Evolutionary conservation across 176 grass and related monocot species (phyloP).

Genomic region (Stipa capillata): DNA sequence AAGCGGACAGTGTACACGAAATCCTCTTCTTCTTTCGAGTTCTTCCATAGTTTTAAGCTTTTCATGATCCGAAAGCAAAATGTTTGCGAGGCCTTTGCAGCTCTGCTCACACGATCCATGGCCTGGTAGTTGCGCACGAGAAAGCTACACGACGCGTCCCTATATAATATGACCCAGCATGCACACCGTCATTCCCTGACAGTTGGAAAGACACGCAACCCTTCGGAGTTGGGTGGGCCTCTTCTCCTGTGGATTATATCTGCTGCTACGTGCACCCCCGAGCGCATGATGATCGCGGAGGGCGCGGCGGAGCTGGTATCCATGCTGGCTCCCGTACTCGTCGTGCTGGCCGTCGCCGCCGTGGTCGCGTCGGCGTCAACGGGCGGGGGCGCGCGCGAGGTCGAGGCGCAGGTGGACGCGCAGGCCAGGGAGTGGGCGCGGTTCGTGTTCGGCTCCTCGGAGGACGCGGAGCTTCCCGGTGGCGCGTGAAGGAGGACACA

Average conservation of each 20-base stretch:
- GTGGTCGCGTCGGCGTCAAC: slow-evolving; percentile 26
- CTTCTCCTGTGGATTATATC: background rate
- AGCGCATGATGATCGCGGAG: slow-evolving; percentile 5
- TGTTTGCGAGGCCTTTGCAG: background rate
- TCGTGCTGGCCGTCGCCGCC: slow-evolving; percentile 33
- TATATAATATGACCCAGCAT: slow-evolving; percentile 2
- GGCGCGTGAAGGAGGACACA: background rate
- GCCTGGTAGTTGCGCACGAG: slow-evolving; percentile 26
- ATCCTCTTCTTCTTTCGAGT: background rate
- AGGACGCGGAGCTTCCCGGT: background rate
- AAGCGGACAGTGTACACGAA: background rate
- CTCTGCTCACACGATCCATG: slow-evolving; percentile 28
- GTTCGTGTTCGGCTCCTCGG: slow-evolving; percentile 46
- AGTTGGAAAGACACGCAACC: background rate
- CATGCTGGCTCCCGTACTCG: slow-evolving; percentile 40
- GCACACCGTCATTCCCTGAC: background rate
- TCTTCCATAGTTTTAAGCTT: background rate
- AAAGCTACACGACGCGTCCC: slow-evolving; percentile 18
- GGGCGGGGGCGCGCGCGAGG: background rate
- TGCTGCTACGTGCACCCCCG: too few relatives aligned
- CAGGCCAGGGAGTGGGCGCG: slow-evolving; percentile 37
- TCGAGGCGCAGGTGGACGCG: slow-evolving; percentile 26
- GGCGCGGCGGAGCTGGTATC: slow-evolving; percentile 22
- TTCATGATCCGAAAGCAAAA: background rate
- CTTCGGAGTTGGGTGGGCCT: too few relatives aligned